phyloP scores from a whole-genome alignment of 1,139 yeast genomes.

The Kurtzmaniella quercitrusa region DNA sequence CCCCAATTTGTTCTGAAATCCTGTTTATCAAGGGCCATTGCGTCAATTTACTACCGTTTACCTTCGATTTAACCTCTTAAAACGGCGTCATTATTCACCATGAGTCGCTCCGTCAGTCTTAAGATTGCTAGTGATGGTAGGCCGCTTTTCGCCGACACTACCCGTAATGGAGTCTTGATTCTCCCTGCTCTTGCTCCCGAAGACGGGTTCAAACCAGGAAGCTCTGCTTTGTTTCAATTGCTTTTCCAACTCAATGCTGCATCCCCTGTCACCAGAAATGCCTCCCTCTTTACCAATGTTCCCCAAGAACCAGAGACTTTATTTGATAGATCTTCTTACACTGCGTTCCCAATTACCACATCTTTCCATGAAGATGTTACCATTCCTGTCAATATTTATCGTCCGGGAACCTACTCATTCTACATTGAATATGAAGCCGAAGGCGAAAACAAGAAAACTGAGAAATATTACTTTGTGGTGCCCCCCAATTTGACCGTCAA shows the following conservation, averaged over 20 bases:
- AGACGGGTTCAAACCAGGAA: constrained; percentile 30
- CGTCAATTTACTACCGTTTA: too few species aligned
- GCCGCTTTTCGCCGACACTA: constrained; percentile 46
- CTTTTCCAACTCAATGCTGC: constrained; percentile 72
- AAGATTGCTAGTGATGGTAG: constrained; percentile 53
- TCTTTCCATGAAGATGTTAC: constrained; percentile 58
- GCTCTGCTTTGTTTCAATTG: constrained; percentile 46
- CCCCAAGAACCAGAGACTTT: constrained; percentile 41
- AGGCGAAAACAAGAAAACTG: constrained; percentile 35
- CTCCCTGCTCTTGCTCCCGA: constrained; percentile 58
- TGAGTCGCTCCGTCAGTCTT: constrained; percentile 30
- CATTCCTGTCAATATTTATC: constrained; percentile 56
- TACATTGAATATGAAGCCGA: constrained; percentile 48
- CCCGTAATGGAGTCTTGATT: constrained; percentile 56
- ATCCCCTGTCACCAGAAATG: constrained; percentile 65
- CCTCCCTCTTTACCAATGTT: constrained; percentile 70
- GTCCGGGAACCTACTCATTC: constrained; percentile 80
- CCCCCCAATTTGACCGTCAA: constrained; percentile 69
- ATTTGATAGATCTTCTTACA: constrained; percentile 57
- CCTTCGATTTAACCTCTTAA: too few species aligned
- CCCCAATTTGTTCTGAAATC: neutral
- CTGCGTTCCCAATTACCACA: constrained; percentile 41
- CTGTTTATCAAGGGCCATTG: neutral
- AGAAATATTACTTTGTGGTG: constrained; percentile 70
- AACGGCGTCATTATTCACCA: too few species aligned